These are phyloP conservation scores for Aspergillus sclerotiicarbonarius DNA, from an alignment of 495 filamentous ascomycete genomes.

Conservation along the genomic window DNA sequence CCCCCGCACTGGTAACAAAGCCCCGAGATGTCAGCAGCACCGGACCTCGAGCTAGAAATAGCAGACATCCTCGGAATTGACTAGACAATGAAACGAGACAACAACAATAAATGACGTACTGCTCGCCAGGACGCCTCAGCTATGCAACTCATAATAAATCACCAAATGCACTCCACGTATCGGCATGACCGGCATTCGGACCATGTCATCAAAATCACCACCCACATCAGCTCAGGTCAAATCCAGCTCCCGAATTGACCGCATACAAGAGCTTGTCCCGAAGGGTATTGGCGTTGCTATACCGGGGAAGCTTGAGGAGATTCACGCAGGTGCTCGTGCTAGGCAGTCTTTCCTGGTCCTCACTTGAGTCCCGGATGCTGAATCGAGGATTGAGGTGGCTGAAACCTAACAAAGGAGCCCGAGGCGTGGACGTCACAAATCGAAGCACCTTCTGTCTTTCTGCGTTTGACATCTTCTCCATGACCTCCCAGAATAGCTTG, in stretches of 20 bases:
- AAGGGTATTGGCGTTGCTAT: conserved; percentile 58
- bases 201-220: conserved; percentile 1
- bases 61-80: background rate
- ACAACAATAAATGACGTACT: conserved; percentile 15
- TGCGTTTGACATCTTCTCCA: conserved; percentile 68
- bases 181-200: background rate
- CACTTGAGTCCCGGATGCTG: conserved; percentile 83
- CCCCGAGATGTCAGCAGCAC: background rate
- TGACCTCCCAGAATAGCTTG: conserved; percentile 86
- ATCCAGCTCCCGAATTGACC: conserved; percentile 87
- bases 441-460: conserved; percentile 85
- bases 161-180: background rate
- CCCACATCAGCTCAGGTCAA: conserved; percentile 73
- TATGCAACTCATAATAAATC: conserved; percentile 24
- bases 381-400: conserved; percentile 81
- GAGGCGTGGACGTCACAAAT: conserved; percentile 91
- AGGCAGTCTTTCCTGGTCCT: conserved; percentile 75
- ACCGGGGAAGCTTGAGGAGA: conserved; percentile 87
- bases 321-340: conserved; percentile 98
- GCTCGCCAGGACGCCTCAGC: conserved; percentile 27
- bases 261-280: conserved; percentile 86
- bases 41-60: background rate
- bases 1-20: background rate
- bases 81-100: background rate
- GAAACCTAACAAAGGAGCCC: conserved; percentile 92